phyloP scores from a whole-genome alignment of 208 protist genomes.

The Crithidia brevicula region DNA sequence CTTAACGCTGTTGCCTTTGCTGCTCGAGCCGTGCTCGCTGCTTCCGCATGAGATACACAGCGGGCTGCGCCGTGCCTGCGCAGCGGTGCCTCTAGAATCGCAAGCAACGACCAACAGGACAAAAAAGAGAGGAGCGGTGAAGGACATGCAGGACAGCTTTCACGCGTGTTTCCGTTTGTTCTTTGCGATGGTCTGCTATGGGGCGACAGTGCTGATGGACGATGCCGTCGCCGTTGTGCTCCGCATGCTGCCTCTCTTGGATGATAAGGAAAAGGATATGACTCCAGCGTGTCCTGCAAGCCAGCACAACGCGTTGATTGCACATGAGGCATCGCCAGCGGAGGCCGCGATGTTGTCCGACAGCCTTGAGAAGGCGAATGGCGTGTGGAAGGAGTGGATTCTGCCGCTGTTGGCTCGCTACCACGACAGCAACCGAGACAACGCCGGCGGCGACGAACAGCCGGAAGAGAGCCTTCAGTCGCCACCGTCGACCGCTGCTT shows the following conservation, averaged over 20 bases:
- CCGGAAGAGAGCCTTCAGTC: no score
- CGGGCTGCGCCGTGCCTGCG: conserved; percentile 23
- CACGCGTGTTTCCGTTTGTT: conserved; percentile 30
- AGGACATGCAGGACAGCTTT: background rate
- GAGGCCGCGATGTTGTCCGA: background rate
- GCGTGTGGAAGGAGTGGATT: conserved; percentile 16
- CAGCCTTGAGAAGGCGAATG: background rate
- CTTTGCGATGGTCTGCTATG: conserved; percentile 18
- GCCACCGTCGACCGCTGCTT: no score
- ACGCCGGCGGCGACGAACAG: no score
- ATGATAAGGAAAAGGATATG: no score
- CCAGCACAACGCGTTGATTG: no score
- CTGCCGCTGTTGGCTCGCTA: conserved; percentile 25
- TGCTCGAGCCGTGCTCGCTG: conserved; percentile 18
- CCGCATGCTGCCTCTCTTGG: background rate
- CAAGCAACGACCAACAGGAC: no score
- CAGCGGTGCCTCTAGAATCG: background rate
- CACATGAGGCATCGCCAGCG: background rate
- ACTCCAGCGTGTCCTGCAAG: no score
- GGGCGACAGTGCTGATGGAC: conserved; percentile 11
- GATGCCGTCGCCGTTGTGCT: conserved; percentile 3
- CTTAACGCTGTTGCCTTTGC: conserved; percentile 25
- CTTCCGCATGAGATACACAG: conserved; percentile 15
- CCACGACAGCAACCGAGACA: background rate
- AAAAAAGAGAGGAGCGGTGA: no score